Base-by-base conservation (phyloP, 129 eudicot species). In the Flaveria ramosissima region DNA sequence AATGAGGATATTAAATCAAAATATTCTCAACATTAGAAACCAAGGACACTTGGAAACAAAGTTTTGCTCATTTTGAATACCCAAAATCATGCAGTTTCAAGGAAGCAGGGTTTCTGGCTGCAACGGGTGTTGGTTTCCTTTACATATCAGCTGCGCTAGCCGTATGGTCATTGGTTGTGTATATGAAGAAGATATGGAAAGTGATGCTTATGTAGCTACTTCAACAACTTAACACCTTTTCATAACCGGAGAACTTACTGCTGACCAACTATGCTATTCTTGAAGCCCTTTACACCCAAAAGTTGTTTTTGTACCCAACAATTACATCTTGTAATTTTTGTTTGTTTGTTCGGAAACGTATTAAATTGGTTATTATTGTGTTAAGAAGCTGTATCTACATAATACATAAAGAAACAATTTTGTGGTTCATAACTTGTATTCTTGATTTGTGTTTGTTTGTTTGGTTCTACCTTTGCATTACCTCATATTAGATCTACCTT, bases 161-260 rank as follows among this genome's bases (percentile, higher is more conserved):
- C 27, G 80, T 91, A 68, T 94, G 98, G 98, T 94, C 98, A 57
- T 79, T 94, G 77, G 78, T 83, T 57, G 98, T 91, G 77, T 94
- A 94, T 81, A 85, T 87, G 96, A 91, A 87, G 86, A 94, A 94
- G 92, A 94, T 94, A 76, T 89, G 89, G 93, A 91, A 87, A 85
- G 96, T 94, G 41, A 69, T 93, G 88, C 61, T 94, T 71, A 88
- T 68, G 84, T 93, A 85, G 84, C 47, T 61, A 48, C 70, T 11
- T 39, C 66, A 53, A 42, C 24, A 65, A 32, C 67, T 23, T 55
- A 12, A 53, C 48, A 77, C 45, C 13, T 77, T 67, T 41, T 53
- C 36, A 45, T 75, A 36, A 56, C 27, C 21, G 7, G 32, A 53
- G n/a, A 53, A 77, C 78, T 24, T 32, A 64, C 79, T 63, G 72